These are phyloP conservation scores for Yamadazyma akitaensis DNA, from an alignment of 805 yeast genomes.

Conservation along the genomic window DNA sequence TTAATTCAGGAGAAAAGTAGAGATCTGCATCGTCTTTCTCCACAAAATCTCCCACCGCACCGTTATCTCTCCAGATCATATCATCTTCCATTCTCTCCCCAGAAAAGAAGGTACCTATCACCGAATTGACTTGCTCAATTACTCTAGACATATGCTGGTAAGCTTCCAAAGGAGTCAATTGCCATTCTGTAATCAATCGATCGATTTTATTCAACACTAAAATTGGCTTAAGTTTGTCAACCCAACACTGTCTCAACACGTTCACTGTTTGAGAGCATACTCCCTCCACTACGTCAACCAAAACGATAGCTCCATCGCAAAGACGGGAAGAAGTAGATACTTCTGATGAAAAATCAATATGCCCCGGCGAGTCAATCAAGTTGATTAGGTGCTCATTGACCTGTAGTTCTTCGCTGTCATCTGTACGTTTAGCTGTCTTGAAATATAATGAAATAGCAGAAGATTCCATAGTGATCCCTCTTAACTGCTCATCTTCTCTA, in stretches of 20 bases:
- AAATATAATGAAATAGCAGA: constrained; percentile 94
- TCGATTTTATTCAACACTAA: constrained; percentile 90
- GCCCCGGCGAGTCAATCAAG: constrained; percentile 98
- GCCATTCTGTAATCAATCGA: constrained; percentile 76
- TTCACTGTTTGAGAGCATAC: constrained; percentile 97
- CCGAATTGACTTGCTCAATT: constrained; percentile 92
- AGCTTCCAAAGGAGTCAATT: constrained; percentile 80
- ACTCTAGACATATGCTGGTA: constrained; percentile 72
- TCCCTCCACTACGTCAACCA: constrained; percentile 97
- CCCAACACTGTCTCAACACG: constrained; percentile 93
- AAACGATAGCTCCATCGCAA: constrained; percentile 94
- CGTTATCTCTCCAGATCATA: constrained; percentile 65
- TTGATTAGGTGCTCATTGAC: constrained; percentile 82
- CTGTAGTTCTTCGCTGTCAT: constrained; percentile 32
- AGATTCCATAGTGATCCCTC: constrained; percentile 98
- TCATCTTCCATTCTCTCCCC: constrained; percentile 93
- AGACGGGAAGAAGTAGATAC: constrained; percentile 94
- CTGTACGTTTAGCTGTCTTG: constrained; percentile 51
- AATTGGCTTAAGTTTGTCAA: constrained; percentile 83
- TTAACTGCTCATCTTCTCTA: constrained; percentile 88
- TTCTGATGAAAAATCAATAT: constrained; percentile 93
- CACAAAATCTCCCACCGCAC: constrained; percentile 56
- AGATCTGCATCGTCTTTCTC: constrained; percentile 79
- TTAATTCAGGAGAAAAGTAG: constrained; percentile 82
- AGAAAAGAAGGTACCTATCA: constrained; percentile 86